These are phyloP conservation scores for Fusarium nygamai DNA, from an alignment of 2,329 filamentous ascomycete species.

Conservation along the genomic window DNA sequence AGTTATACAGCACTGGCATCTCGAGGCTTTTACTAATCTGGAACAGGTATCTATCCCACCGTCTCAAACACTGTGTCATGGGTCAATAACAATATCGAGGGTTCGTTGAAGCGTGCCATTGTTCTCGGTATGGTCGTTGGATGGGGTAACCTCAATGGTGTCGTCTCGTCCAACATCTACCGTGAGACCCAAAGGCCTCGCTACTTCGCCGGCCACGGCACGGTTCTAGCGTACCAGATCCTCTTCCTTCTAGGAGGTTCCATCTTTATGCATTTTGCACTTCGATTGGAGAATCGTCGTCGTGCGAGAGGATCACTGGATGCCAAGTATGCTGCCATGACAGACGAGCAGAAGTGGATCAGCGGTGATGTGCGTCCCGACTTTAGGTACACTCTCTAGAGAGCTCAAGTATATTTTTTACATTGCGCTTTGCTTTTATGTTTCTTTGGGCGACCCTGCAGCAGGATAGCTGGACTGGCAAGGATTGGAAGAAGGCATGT, in stretches of 20 bases:
- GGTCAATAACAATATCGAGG: conserved; percentile 75
- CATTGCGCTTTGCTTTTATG: neutral
- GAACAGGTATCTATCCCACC: conserved; percentile 74
- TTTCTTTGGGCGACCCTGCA: fast-evolving
- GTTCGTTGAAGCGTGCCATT: conserved; percentile 71
- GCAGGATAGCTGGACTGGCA: no score
- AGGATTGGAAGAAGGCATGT: no score
- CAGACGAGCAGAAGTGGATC: conserved; percentile 62
- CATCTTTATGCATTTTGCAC: conserved; percentile 66
- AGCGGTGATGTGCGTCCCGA: conserved; percentile 63
- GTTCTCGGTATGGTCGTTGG: conserved; percentile 79
- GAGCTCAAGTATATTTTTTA: no score
- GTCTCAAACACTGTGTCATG: conserved; percentile 78
- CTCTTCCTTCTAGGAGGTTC: conserved; percentile 72
- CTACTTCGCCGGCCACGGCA: conserved; percentile 64
- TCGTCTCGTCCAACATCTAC: conserved; percentile 73
- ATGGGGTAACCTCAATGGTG: conserved; percentile 80
- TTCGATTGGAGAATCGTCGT: conserved; percentile 69
- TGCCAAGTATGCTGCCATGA: conserved; percentile 64
- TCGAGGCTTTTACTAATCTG: neutral
- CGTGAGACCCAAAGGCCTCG: conserved; percentile 43
- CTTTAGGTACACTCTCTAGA: conserved; percentile 48
- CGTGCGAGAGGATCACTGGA: conserved; percentile 65
- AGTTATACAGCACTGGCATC: no score
- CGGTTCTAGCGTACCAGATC: conserved; percentile 71